Base-by-base conservation (phyloP, 257 asterid species). In the Nicotiana paniculata region DNA sequence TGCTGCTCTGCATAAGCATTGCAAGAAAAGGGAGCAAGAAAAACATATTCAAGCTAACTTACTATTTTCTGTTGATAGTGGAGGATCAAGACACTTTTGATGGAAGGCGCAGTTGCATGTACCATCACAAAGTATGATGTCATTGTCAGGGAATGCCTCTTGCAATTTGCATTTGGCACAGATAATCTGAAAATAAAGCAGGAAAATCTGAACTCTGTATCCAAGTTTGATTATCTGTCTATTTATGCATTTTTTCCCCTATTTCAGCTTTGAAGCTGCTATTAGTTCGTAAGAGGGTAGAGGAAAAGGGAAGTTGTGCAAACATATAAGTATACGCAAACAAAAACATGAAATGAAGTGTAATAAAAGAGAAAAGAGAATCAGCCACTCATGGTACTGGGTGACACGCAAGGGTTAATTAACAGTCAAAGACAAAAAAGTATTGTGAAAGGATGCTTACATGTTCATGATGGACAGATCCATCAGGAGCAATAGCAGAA, bases 71-170 rank as follows among this genome's bases (percentile, higher is more conserved):
- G 97, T 91, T 82, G 88, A 78, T 78, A 96, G 74, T 24, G 99
- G 99, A 84, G 98, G 98, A 90, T 96, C 96, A 75, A 96, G 91
- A 87, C 97, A 96, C 82, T 92, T 89, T 84, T 93, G 97, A 91
- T 96, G 99, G 89, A 94, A 96, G 68, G 97, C 98, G 69, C 98
- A 83, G 86, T 92, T 93, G 87, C 99, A 96, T 79, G 99, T 91
- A 85, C 99, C 99, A 81, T 92, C 98, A 85, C 99, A 94, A 82
- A 91, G 94, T 88, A 96, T 94, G 67, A 94, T 94, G 88, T 94
- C 99, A 84, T 96, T 89, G 79, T 96, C 98, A 16, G 92, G 97
- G 85, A 89, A 87, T 80, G 97, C 94, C 82, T 94, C 98, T 18
- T 90, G 90, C 79, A 87, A 82, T 89, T 90, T 90, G 88, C 99